Evolutionary conservation across 495 filamentous ascomycete species (phyloP).

Genomic region (Tuber microsphaerosporum): DNA sequence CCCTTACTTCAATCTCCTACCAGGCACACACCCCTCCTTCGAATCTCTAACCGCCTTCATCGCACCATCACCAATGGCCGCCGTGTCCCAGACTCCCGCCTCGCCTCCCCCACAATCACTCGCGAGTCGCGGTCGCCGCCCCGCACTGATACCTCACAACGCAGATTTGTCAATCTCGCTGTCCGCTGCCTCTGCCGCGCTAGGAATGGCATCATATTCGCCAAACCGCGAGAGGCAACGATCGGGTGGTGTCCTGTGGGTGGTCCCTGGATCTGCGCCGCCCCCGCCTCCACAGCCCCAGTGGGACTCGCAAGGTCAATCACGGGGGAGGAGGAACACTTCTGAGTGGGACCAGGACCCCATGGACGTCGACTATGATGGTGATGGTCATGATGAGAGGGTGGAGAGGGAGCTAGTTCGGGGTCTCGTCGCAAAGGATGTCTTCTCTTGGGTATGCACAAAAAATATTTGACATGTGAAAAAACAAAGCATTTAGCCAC

Average conservation of each 20-base stretch:
- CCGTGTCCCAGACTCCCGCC: constrained; percentile 24
- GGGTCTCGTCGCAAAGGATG: constrained; percentile 29
- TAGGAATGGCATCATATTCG: constrained; percentile 33
- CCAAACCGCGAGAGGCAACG: constrained; percentile 31
- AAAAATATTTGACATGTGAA: not conserved
- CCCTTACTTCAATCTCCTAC: constrained; percentile 12
- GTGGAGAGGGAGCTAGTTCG: constrained; percentile 23
- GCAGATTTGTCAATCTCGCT: constrained; percentile 37
- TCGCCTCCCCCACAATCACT: constrained; percentile 30
- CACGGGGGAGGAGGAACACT: constrained; percentile 14
- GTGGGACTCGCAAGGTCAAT: constrained; percentile 19
- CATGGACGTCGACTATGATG: constrained; percentile 26
- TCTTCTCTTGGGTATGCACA: constrained; percentile 34
- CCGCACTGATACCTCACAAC: constrained; percentile 39
- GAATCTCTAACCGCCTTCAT: not conserved
- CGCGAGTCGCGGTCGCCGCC: constrained; percentile 34
- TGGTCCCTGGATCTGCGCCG: constrained; percentile 25
- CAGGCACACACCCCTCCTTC: constrained; percentile 10
- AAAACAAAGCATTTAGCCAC: not conserved
- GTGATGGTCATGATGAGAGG: constrained; percentile 6
- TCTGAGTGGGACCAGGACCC: constrained; percentile 15
- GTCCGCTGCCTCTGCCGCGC: constrained; percentile 35
- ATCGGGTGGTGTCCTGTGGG: constrained; percentile 25
- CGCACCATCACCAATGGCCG: constrained; percentile 19
- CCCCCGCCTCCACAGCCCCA: constrained; percentile 23